Conservation (phyloP, 1,284 basidiomycete species). For the Ceratobasidium papillatum region DNA sequence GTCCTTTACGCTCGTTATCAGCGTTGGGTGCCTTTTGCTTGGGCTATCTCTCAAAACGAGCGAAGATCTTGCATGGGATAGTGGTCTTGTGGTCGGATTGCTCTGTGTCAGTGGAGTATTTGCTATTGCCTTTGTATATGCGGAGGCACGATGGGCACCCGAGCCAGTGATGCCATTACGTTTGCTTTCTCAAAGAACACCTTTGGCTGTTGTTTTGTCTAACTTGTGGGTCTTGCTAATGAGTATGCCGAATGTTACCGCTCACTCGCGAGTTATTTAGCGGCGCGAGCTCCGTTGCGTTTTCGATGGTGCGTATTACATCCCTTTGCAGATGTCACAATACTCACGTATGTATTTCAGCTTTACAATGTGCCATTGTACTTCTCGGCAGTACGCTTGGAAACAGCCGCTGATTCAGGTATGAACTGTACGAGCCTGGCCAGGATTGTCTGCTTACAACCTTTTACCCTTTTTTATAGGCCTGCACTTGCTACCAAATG, state of each 20-base stretch:
- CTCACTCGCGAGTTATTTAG: slow-evolving; percentile 37
- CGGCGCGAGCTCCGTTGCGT: slow-evolving; percentile 75
- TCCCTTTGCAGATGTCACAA: not conserved
- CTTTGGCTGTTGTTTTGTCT: slow-evolving; percentile 78
- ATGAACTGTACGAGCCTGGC: slow-evolving; percentile 46
- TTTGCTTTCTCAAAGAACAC: slow-evolving; percentile 77
- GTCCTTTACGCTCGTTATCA: slow-evolving; percentile 76
- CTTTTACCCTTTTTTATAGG: not conserved
- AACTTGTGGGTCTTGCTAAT: slow-evolving; percentile 65
- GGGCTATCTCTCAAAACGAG: slow-evolving; percentile 82
- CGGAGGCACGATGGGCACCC: slow-evolving; percentile 75
- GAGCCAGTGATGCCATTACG: slow-evolving; percentile 88
- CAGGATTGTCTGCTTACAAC: not conserved
- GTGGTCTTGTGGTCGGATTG: slow-evolving; percentile 73
- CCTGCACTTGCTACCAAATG: slow-evolving; percentile 47
- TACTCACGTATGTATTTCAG: slow-evolving; percentile 47
- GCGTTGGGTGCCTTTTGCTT: slow-evolving; percentile 77
- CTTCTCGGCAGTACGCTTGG: slow-evolving; percentile 84
- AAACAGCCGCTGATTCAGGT: slow-evolving; percentile 77
- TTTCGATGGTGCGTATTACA: slow-evolving; percentile 72
- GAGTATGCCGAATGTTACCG: not conserved
- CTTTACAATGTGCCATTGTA: slow-evolving; percentile 89
- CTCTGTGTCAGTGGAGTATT: slow-evolving; percentile 65
- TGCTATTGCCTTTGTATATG: slow-evolving; percentile 68
- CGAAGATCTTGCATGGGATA: slow-evolving; percentile 79